These are phyloP conservation scores for Hygrocybe coccinea DNA, from an alignment of 768 basidiomycete species.

Conservation along the genomic window DNA sequence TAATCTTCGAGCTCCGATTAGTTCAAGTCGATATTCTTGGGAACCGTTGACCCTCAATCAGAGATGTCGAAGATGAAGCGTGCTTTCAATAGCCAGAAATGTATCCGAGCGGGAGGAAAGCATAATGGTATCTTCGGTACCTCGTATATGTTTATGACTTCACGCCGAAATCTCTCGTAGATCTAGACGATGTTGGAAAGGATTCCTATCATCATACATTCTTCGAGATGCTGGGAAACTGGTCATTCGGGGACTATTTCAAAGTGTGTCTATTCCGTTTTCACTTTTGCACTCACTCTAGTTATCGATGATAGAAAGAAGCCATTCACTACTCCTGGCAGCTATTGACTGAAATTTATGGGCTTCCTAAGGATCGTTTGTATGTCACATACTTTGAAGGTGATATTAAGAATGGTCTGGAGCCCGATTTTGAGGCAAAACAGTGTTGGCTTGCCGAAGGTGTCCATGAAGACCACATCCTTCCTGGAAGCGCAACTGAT, in stretches of 20 bases:
- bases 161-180: conserved; percentile 36
- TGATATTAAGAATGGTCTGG: conserved; percentile 76
- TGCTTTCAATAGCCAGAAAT: conserved; percentile 96
- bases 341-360: conserved; percentile 83
- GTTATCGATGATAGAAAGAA: conserved; percentile 60
- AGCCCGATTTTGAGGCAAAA: conserved; percentile 84
- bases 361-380: conserved; percentile 81
- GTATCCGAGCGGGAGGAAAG: conserved; percentile 97
- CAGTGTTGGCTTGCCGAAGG: conserved; percentile 87
- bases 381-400: conserved; percentile 99
- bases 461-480: conserved; percentile 81
- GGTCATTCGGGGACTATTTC: conserved; percentile 99
- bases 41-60: conserved; percentile 92
- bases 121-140: conserved; percentile 69
- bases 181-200: conserved; percentile 97
- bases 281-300: conserved; percentile 7
- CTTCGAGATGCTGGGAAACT: conserved; percentile 99
- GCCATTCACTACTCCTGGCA: conserved; percentile 94
- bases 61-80: conserved; percentile 86
- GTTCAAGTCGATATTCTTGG: conserved; percentile 98
- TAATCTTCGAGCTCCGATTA: conserved; percentile 30
- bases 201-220: conserved; percentile 98
- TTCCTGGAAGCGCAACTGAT: conserved; percentile 93
- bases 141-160: not conserved
- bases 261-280: conserved; percentile 53